phyloP scores from a whole-genome alignment of 208 protist genomes.

The Crithidia thermophila region DNA sequence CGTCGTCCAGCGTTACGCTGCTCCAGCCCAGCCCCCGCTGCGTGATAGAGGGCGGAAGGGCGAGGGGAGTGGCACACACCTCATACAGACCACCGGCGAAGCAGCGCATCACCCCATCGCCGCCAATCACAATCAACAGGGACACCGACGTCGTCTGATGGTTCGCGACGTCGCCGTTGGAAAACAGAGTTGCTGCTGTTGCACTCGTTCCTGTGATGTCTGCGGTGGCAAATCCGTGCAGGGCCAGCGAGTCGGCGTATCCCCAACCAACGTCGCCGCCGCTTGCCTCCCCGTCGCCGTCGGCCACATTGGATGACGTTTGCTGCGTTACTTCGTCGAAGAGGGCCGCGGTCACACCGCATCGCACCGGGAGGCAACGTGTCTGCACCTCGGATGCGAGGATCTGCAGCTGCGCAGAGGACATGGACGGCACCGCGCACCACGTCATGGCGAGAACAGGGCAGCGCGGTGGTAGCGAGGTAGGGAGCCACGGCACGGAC shows the following conservation, averaged over 20 bases:
- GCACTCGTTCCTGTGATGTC: not conserved
- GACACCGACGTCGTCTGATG: conserved; percentile 17
- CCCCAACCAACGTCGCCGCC: too few relatives aligned
- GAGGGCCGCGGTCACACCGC: conserved; percentile 21
- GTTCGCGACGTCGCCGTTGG: not conserved
- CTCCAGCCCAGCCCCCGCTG: conserved; percentile 3
- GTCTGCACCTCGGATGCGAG: conserved; percentile 18
- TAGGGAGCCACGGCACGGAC: conserved; percentile 12
- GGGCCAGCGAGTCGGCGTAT: too few relatives aligned
- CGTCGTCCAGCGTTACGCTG: conserved; percentile 6
- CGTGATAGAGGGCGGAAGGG: conserved; percentile 15
- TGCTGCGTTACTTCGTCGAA: conserved; percentile 28
- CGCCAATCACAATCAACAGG: conserved; percentile 55
- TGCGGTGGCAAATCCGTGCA: not conserved
- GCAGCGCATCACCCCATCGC: conserved; percentile 49
- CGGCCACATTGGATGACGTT: not conserved
- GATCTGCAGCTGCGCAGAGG: not conserved
- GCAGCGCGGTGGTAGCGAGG: conserved; percentile 21
- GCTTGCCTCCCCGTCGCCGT: too few relatives aligned
- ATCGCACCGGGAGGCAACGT: conserved; percentile 35
- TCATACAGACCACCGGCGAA: conserved; percentile 70
- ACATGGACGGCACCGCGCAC: conserved; percentile 24
- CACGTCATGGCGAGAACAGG: conserved; percentile 32
- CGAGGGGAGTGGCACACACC: conserved; percentile 30
- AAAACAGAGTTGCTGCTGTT: too few relatives aligned